Conservation (phyloP, 306 rosid species). For the Gastrolobium bilobum region DNA sequence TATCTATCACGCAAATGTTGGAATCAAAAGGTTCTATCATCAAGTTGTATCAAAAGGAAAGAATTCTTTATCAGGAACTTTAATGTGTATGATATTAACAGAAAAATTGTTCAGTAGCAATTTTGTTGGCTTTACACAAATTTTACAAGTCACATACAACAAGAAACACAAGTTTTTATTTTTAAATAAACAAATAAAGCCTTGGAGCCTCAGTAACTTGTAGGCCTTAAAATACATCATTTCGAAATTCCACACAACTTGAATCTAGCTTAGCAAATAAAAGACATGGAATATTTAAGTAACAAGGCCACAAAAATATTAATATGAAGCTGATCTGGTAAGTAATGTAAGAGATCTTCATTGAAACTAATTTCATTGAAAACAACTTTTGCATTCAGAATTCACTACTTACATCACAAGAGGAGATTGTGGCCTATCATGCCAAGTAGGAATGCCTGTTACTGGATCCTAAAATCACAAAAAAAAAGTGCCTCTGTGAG, state of each 20-base stretch:
- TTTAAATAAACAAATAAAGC: not conserved
- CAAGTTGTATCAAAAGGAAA: conserved; percentile 23
- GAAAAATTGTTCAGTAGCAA: not conserved
- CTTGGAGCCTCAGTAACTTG: not conserved
- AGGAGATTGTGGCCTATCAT: conserved; percentile 71
- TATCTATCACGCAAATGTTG: conserved; percentile 13
- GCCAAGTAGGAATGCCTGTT: conserved; percentile 81
- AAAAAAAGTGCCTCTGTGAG: conserved; percentile 34
- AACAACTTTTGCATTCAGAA: conserved; percentile 19
- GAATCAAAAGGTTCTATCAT: not conserved
- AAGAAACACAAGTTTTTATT: conserved; percentile 7
- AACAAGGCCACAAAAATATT: conserved; percentile 37
- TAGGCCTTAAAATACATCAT: conserved; percentile 34
- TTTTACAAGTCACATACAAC: conserved; percentile 20
- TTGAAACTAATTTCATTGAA: conserved; percentile 9
- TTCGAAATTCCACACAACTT: conserved; percentile 20
- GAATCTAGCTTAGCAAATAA: conserved; percentile 22
- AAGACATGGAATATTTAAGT: conserved; percentile 15
- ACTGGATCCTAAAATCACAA: conserved; percentile 78
- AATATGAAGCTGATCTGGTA: conserved; percentile 12
- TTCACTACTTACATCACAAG: conserved; percentile 67
- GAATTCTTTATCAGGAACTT: conserved; percentile 2
- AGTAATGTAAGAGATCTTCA: conserved; percentile 12
- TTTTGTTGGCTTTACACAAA: conserved; percentile 18
- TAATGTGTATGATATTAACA: not conserved